Conservation (phyloP, 495 filamentous ascomycete species). For the Talaromyces ruber region DNA sequence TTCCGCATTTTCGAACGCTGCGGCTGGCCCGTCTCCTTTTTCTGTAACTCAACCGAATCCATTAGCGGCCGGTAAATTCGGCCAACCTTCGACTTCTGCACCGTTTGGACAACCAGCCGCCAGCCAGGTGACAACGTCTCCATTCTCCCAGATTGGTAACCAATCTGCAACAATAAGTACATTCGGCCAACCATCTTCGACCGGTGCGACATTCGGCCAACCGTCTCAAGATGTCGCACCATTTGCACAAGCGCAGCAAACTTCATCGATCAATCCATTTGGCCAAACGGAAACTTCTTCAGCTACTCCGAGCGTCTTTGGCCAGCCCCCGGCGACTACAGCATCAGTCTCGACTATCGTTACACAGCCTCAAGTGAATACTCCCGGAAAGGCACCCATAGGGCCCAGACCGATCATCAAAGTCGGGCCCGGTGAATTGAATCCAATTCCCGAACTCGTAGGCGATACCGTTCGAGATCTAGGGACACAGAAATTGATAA, state of each 20-base stretch:
- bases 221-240: constrained; percentile 19
- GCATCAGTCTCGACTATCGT: constrained; percentile 9
- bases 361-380: constrained; percentile 1
- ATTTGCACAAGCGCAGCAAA: constrained; percentile 12
- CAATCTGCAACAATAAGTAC: constrained; percentile 14
- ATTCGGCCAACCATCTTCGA: constrained; percentile 8
- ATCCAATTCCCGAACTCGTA: constrained; percentile 26
- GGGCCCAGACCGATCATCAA: constrained; percentile 25
- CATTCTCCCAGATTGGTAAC: constrained; percentile 23
- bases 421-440: constrained; percentile 20
- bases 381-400: constrained; percentile 10
- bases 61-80: constrained; percentile 16
- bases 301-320: constrained; percentile 10
- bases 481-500: constrained; percentile 24
- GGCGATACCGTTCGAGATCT: constrained; percentile 31
- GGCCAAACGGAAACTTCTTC: constrained; percentile 16
- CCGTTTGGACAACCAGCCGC: constrained; percentile 19
- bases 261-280: constrained; percentile 12
- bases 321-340: constrained; percentile 7
- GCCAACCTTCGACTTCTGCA: constrained; percentile 14
- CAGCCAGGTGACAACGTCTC: constrained; percentile 13
- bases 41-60: constrained; percentile 17
- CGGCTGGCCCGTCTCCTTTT: constrained; percentile 20
- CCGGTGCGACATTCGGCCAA: constrained; percentile 34
- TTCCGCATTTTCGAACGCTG: constrained; percentile 23